Evolutionary conservation across 495 filamentous ascomycete species (phyloP), one percentile per base, ranked within the genome.

Genomic region (Lentithecium fluviatile): DNA sequence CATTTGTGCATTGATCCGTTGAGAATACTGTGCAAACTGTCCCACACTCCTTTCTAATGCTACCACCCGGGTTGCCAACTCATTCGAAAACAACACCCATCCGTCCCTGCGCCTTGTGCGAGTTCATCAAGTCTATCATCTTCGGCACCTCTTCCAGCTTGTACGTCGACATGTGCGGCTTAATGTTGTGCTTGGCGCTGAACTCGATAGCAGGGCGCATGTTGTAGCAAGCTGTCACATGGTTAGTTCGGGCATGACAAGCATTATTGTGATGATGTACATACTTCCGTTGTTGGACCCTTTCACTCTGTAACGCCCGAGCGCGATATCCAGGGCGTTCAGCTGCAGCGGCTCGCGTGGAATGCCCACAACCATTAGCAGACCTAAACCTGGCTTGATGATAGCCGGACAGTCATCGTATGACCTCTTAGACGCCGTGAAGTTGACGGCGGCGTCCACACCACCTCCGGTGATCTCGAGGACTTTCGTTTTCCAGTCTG

Each of bases 321-420:
- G 50, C 3, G 60, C 56, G 45, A 71, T 50, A 51, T 71, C 69
- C 36, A 70, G 51, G 6, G 61, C 68, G 23, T 53, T 65, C 29
- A 71, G 62, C 43, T 53, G 26, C 13, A 71, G 17, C 13, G 64
- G 54, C 55, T 68, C 51, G 21, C 64, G 47, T 1, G 67, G 69
- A 46, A 71, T 71, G 12, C 69, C 69, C 2, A 69, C 65, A 4
- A 70, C 67, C 67, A 71, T 70, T 0, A 71, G 48, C 1, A 70
- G 58, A 25, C 69, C 67, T 12, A 38, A 34, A 11, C 65, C 68
- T 17, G 64, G 62, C 32, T 54, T 51, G 23, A 73, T 54, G 20
- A 72, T 63, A 11, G 60, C 54, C 6, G 71, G 71, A 15, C 58
- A 46, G 11, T 60, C 59, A 32, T 72, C 65, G 54, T 75, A 75